Conservation (phyloP, 768 basidiomycete species). For the Auriculariales sp. region DNA sequence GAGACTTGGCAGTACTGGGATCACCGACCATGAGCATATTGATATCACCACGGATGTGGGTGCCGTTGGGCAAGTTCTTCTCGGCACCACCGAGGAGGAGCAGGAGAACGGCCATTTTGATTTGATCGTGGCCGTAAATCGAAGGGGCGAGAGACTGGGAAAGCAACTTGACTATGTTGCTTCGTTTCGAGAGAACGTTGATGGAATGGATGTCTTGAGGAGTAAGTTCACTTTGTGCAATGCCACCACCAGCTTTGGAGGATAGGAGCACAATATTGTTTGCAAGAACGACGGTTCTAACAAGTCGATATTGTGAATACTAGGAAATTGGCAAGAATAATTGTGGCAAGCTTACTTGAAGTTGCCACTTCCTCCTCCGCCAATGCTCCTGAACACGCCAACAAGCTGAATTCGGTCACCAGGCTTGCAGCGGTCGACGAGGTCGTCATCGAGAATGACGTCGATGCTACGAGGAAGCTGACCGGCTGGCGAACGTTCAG, state of each 20-base stretch:
- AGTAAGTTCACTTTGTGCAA: constrained; percentile 83
- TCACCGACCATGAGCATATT: constrained; percentile 99
- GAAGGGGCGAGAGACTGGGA: constrained; percentile 94
- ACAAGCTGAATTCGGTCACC: constrained; percentile 96
- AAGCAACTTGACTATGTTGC: constrained; percentile 74
- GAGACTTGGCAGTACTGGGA: constrained; percentile 96
- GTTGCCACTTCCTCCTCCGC: constrained; percentile 79
- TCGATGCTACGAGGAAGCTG: constrained; percentile 94
- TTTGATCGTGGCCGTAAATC: constrained; percentile 91
- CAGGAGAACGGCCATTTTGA: constrained; percentile 86
- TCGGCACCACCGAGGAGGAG: constrained; percentile 92
- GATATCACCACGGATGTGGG: constrained; percentile 98
- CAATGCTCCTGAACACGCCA: constrained; percentile 86
- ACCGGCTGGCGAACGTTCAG: constrained; percentile 93
- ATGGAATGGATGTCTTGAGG: constrained; percentile 92
- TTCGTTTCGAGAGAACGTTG: constrained; percentile 81
- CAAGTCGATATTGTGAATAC: constrained; percentile 5
- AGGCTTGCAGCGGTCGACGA: constrained; percentile 95
- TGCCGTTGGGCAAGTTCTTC: constrained; percentile 94
- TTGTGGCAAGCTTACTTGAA: constrained; percentile 60
- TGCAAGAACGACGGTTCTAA: constrained; percentile 80
- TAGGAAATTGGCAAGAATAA: too few species aligned
- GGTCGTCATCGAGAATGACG: constrained; percentile 88
- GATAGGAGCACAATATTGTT: constrained; percentile 92
- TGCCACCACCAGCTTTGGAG: constrained; percentile 88